These are phyloP conservation scores for Tetraselmis striata DNA, from an alignment of 139 green algal species.

Conservation along the genomic window DNA sequence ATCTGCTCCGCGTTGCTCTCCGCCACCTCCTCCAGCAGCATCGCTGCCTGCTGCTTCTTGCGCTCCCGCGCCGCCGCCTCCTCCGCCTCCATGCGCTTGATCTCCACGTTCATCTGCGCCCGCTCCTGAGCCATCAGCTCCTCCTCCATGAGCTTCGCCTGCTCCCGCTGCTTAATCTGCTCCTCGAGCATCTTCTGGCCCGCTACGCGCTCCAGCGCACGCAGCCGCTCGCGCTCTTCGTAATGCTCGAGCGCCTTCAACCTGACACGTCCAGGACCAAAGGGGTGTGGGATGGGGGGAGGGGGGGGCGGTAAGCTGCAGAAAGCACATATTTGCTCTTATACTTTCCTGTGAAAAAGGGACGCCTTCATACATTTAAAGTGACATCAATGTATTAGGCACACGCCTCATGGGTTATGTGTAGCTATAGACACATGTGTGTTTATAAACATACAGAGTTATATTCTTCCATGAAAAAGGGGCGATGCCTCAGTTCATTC, in stretches of 20 bases:
- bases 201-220: constrained; percentile 47
- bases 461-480: no score
- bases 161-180: constrained; percentile 66
- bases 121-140: constrained; percentile 57
- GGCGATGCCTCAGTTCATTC: no score
- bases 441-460: no score
- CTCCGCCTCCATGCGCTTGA: constrained; percentile 60
- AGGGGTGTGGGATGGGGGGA: no score
- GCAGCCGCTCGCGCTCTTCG: constrained; percentile 56
- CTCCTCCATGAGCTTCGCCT: constrained; percentile 43
- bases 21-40: constrained; percentile 59
- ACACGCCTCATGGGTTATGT: no score
- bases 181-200: constrained; percentile 61
- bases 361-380: constrained; percentile 22
- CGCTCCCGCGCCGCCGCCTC: constrained; percentile 26
- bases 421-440: no score
- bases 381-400: no score
- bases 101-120: constrained; percentile 47
- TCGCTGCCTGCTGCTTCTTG: constrained; percentile 1
- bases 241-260: constrained; percentile 42
- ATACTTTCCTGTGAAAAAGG: no score
- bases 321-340: no score
- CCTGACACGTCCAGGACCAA: no score
- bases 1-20: constrained; percentile 69
- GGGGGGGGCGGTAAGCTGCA: no score